These are phyloP conservation scores for Fusarium coicis DNA, from an alignment of 2,329 filamentous ascomycete genomes.

Conservation along the genomic window DNA sequence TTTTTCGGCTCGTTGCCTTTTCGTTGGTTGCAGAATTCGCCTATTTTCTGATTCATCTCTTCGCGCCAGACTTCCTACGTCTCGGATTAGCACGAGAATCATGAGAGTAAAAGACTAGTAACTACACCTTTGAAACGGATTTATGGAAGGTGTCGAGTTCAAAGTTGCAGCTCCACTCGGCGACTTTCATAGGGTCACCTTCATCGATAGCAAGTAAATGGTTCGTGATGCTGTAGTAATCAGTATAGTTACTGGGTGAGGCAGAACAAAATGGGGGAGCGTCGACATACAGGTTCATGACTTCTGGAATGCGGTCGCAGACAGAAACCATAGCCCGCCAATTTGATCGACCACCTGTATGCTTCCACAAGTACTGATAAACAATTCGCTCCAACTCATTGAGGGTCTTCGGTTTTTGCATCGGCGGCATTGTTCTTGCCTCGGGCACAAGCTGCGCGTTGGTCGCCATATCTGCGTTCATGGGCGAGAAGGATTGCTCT, in stretches of 20 bases:
- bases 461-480: not conserved
- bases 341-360: rapidly evolving
- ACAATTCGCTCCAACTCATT: rapidly evolving
- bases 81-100: not conserved
- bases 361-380: not conserved
- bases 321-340: not conserved
- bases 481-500: rapidly evolving
- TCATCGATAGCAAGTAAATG: not conserved
- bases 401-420: too few relatives aligned
- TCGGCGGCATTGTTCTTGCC: rapidly evolving
- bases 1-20: not conserved
- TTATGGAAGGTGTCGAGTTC: not conserved
- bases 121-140: not conserved
- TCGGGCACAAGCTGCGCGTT: not conserved
- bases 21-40: rapidly evolving
- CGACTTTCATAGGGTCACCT: rapidly evolving
- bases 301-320: rapidly evolving
- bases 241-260: not conserved
- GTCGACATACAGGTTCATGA: not conserved
- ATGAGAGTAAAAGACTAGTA: rapidly evolving
- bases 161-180: not conserved
- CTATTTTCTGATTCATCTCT: rapidly evolving
- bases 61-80: rapidly evolving
- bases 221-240: not conserved
- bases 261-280: not conserved